Conservation (phyloP, 805 yeast genomes). For the Teunomyces funiuensis region DNA sequence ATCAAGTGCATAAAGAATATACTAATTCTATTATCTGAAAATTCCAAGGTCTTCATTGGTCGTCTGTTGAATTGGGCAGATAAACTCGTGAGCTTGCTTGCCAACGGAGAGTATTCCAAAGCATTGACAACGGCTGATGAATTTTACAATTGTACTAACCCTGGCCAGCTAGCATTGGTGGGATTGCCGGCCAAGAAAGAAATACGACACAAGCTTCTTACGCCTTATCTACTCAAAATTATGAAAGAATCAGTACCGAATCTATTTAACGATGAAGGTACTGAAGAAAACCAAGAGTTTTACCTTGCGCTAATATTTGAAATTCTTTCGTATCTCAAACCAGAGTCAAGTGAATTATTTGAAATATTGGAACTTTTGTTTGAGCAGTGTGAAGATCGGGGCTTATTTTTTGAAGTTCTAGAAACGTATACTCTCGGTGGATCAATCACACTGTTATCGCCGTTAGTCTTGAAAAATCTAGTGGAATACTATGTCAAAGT, state of each 20-base stretch:
- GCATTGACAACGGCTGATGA: slow-evolving; percentile 58
- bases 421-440: slow-evolving; percentile 52
- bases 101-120: slow-evolving; percentile 46
- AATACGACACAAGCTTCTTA: slow-evolving; percentile 49
- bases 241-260: slow-evolving; percentile 52
- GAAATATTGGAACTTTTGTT: slow-evolving; percentile 20
- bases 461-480: slow-evolving; percentile 60
- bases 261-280: slow-evolving; percentile 28
- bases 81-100: slow-evolving; percentile 47
- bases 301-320: slow-evolving; percentile 17
- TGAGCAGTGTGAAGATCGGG: slow-evolving; percentile 29
- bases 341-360: slow-evolving; percentile 7
- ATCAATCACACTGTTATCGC: slow-evolving; percentile 53
- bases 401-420: slow-evolving; percentile 51
- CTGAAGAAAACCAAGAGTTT: slow-evolving; percentile 16
- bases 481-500: slow-evolving; percentile 48
- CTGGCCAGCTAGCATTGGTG: slow-evolving; percentile 47
- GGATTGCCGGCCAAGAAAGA: slow-evolving; percentile 54
- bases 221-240: slow-evolving; percentile 55
- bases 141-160: slow-evolving; percentile 48
- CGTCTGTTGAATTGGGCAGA: slow-evolving; percentile 71
- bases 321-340: slow-evolving; percentile 12
- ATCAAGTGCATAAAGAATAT: slow-evolving; percentile 24
- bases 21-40: slow-evolving; percentile 18
- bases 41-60: slow-evolving; percentile 55